A percentile compares a stretch with the other conserved stretches of the same genome.
Conservation (phyloP, 1,139 yeast genomes). For the Candida buenavistaensis region DNA sequence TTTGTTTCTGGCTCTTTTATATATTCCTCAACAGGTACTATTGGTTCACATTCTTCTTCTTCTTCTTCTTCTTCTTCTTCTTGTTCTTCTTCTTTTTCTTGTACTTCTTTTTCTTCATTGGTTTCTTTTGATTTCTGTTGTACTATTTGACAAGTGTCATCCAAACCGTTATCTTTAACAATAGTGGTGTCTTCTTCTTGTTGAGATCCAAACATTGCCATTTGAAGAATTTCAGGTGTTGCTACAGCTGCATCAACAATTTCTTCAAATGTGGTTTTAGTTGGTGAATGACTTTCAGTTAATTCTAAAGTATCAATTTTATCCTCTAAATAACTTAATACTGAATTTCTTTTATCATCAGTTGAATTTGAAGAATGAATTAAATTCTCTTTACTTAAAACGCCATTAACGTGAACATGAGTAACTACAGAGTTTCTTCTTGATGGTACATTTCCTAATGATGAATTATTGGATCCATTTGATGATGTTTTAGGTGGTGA, state of each 20-base stretch:
- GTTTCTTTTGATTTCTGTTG: constrained; percentile 11
- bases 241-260: constrained; percentile 6
- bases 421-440: constrained; percentile 48
- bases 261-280: constrained; percentile 8
- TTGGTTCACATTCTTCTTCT: constrained; percentile 9
- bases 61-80: constrained; percentile 7
- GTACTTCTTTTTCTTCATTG: constrained; percentile 3
- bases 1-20: constrained; percentile 10
- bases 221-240: constrained; percentile 34
- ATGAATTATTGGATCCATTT: constrained; percentile 6
- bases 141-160: constrained; percentile 5
- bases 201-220: constrained; percentile 25
- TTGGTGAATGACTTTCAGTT: constrained; percentile 19
- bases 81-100: constrained; percentile 1
- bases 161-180: constrained; percentile 5
- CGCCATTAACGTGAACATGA: constrained; percentile 50
- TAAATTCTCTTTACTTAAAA: constrained; percentile 35
- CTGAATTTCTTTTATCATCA: constrained; percentile 40
- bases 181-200: constrained; percentile 1
- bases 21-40: constrained; percentile 16
- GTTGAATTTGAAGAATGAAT: constrained; percentile 10
- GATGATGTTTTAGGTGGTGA: constrained; percentile 37
- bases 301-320: constrained; percentile 47
- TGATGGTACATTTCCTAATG: constrained; percentile 16
- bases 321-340: constrained; percentile 47